Percentiles rank a stretch among this genome's conserved stretches.
phyloP scores from a whole-genome alignment of 441 rosid species.

The Mallotus repandus region DNA sequence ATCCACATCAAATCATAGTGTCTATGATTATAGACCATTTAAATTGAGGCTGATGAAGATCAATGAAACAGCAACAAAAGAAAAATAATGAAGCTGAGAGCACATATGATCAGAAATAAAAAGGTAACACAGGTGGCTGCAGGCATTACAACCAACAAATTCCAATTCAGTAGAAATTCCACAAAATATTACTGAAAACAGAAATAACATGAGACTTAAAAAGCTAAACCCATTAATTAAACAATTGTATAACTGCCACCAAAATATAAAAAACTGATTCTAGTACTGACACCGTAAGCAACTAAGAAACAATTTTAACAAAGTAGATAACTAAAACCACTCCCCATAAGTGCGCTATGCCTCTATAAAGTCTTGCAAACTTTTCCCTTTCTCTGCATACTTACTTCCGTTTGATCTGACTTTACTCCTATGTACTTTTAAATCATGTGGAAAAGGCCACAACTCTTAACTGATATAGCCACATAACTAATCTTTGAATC shows the following conservation, averaged over 20 bases:
- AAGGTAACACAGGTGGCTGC: background rate
- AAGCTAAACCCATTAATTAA: background rate
- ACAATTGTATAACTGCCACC: background rate
- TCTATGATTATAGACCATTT: background rate
- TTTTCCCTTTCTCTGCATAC: background rate
- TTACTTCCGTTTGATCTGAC: background rate
- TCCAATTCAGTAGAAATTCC: background rate
- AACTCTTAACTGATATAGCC: background rate
- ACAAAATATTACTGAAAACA: background rate
- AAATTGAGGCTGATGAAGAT: background rate
- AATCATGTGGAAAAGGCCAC: background rate
- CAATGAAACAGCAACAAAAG: background rate
- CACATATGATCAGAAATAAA: background rate
- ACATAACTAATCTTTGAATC: background rate
- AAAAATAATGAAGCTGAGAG: constrained; percentile 2
- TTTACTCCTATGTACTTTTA: background rate
- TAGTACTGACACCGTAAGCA: too few relatives aligned
- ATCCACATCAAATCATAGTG: background rate
- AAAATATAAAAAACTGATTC: too few relatives aligned
- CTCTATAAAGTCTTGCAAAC: background rate
- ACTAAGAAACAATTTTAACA: background rate
- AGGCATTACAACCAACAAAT: background rate
- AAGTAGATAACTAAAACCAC: background rate
- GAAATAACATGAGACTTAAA: background rate
- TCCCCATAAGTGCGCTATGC: background rate